Evolutionary conservation across 1,139 yeast genomes (phyloP), one percentile per base, ranked within the genome.

Genomic region (Meyerozyma smithsonii): DNA sequence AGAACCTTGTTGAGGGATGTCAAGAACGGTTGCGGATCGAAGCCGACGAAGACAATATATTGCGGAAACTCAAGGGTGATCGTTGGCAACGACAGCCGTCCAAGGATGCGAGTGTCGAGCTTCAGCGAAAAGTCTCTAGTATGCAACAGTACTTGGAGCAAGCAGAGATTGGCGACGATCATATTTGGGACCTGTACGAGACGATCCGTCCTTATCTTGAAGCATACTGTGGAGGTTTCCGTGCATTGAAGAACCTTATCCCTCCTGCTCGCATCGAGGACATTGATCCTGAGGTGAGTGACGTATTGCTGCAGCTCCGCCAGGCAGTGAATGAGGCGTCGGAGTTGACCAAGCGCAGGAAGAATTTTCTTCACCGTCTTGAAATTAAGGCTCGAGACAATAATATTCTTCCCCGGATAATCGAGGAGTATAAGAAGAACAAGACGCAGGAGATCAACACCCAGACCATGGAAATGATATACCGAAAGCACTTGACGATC

Each of bases 111-210:
- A 69, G 69, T 2, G 43, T 52, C 3, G 62, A 59, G 0, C 59
- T 74, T 3, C 51, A 63, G 44, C 59, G 57, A 2, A 72, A 72
- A 38, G 57, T 80, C 2, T 52, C 57, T 4, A 70, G 69, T 23
- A 64, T 81, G 58, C 64, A 64, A 28, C 59, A 56, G 4, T 84
- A 82, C 51, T 56, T 84, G 15, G 51, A 53, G 2, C 79, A 80
- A 46, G 95, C 95, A 1, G 63, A 65, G 25, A 54, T 62, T 3
- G 86, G 95, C 3, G 96, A 89, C 56, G 59, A 59, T 3, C 55
- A 68, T 3, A 73, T 84, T 0, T 52, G 61, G 8, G 55, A 58
- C 6, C 76, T 75, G 44, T 74, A 74, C 43, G 47, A 54, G 2
- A 69, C 69, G 8, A 63, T 81, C 35, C 68, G 62, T 42, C 66